A percentile compares a stretch with the other conserved stretches of the same genome.
Conservation (phyloP, 441 rosid genomes). For the Arabidopsis lyrata region DNA sequence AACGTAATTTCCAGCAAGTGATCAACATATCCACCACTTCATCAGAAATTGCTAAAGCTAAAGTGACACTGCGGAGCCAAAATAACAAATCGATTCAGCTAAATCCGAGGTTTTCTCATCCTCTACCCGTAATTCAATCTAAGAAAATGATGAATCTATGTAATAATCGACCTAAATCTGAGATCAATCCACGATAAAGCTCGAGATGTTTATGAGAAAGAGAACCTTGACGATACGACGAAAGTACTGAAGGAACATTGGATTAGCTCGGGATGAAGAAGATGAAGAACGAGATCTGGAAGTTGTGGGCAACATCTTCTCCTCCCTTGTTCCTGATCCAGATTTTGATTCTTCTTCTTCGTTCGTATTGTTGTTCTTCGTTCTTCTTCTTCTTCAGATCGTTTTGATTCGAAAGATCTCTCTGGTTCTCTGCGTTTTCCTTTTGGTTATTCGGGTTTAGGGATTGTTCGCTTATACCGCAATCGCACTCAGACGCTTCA, state of each 20-base stretch:
- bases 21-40: constrained; percentile 12
- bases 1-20: constrained; percentile 17
- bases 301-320: constrained; percentile 83
- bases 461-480: constrained; percentile 25
- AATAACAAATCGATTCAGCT: constrained; percentile 19
- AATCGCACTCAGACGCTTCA: constrained; percentile 22
- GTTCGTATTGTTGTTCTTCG: neutral
- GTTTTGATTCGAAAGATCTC: constrained; percentile 48
- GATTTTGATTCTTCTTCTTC: constrained; percentile 17
- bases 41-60: constrained; percentile 25
- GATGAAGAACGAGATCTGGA: constrained; percentile 81
- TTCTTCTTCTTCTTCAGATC: constrained; percentile 37
- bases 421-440: constrained; percentile 23
- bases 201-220: constrained; percentile 32
- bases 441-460: constrained; percentile 34
- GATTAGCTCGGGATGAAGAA: constrained; percentile 68
- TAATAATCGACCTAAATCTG: constrained; percentile 22
- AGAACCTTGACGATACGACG: constrained; percentile 94
- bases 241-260: constrained; percentile 77
- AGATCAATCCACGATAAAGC: constrained; percentile 45
- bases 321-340: constrained; percentile 23
- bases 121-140: constrained; percentile 6
- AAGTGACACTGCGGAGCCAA: constrained; percentile 22
- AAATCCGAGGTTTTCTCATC: constrained; percentile 22
- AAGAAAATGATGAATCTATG: constrained; percentile 23